Percentiles rank a stretch among this genome's conserved stretches.
Evolutionary conservation across 116 monocot species (phyloP).

Genomic region (Papilionanthe hybrid): DNA sequence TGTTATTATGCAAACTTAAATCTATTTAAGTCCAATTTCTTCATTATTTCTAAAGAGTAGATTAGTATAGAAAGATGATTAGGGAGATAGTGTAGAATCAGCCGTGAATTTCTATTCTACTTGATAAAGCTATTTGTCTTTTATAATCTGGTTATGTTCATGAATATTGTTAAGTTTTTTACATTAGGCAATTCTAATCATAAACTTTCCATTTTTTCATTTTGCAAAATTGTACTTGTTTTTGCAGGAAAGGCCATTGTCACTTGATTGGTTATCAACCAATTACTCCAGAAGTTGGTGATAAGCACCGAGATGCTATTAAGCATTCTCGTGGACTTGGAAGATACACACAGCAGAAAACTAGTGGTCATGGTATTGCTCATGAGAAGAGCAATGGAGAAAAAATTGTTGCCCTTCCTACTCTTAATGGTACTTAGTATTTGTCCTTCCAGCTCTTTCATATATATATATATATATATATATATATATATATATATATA

Average conservation of each 20-base stretch:
- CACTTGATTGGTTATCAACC: slow-evolving; percentile 49
- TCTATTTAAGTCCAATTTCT: background rate
- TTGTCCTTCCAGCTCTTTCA: background rate
- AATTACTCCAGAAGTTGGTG: slow-evolving; percentile 10
- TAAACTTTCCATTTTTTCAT: background rate
- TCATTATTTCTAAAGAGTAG: background rate
- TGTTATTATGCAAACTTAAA: background rate
- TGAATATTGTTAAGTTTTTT: background rate
- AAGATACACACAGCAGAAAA: slow-evolving; percentile 5
- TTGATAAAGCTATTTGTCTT: background rate
- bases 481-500: background rate
- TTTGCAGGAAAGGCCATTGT: slow-evolving; percentile 42
- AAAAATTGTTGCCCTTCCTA: slow-evolving; percentile 4
- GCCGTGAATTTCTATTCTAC: background rate
- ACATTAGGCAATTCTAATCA: background rate
- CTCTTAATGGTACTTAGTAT: slow-evolving; percentile 16
- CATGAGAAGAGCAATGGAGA: slow-evolving; percentile 2
- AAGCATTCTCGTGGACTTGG: slow-evolving; percentile 11
- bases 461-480: background rate
- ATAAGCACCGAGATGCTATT: slow-evolving; percentile 5
- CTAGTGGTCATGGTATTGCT: slow-evolving; percentile 5
- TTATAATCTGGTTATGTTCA: background rate
- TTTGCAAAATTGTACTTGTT: background rate
- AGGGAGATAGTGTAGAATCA: background rate
- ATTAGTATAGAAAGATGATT: background rate